phyloP scores from a whole-genome alignment of 345 rosid species.

The Bretschneidera sinensis region DNA sequence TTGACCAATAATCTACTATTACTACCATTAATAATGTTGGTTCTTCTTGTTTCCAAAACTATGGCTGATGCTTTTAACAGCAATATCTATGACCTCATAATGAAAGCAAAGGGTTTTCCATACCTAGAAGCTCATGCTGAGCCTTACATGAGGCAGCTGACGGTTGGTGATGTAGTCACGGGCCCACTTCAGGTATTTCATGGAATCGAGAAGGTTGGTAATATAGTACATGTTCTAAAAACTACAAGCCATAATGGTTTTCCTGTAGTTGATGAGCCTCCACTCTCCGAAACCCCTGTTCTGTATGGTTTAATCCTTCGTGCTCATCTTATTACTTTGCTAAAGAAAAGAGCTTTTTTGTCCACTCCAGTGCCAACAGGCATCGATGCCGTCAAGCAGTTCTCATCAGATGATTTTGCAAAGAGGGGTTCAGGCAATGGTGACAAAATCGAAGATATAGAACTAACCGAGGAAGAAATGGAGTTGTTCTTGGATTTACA shows the following conservation, averaged over 20 bases:
- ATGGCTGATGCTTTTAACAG: conserved; percentile 85
- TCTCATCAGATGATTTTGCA: conserved; percentile 63
- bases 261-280: conserved; percentile 72
- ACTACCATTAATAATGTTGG: conserved; percentile 89
- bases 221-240: conserved; percentile 66
- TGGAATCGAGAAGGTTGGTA: conserved; percentile 75
- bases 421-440: conserved; percentile 68
- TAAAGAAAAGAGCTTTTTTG: conserved; percentile 66
- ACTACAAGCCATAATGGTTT: conserved; percentile 76
- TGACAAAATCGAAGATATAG: conserved; percentile 59
- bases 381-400: conserved; percentile 33
- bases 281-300: conserved; percentile 39
- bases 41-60: conserved; percentile 86
- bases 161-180: conserved; percentile 69
- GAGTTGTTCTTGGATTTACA: conserved; percentile 81
- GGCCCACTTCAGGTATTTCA: conserved; percentile 74
- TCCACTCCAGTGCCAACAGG: conserved; percentile 34
- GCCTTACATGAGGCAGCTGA: conserved; percentile 91
- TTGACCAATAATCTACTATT: conserved; percentile 79
- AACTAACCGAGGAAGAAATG: conserved; percentile 73
- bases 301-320: conserved; percentile 78
- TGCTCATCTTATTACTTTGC: conserved; percentile 62
- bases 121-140: conserved; percentile 73
- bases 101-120: conserved; percentile 91
- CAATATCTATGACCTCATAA: conserved; percentile 78